Percentiles rank a stretch among this genome's conserved stretches.
Conservation (phyloP, 768 basidiomycete species). For the Xerocomellus chrysenteron region DNA sequence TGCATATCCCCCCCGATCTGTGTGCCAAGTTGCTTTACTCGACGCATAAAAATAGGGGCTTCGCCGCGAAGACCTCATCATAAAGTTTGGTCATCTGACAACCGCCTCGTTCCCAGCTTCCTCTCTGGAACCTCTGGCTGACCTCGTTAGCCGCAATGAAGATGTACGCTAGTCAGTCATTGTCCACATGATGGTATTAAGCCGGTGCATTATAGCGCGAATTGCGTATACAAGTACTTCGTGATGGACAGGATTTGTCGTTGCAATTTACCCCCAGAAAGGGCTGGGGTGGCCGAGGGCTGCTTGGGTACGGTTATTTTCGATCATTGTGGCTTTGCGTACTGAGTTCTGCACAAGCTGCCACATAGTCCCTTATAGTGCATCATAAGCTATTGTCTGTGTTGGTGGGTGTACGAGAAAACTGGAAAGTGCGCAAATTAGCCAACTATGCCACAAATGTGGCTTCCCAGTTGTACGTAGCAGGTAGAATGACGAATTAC, state of each 20-base stretch:
- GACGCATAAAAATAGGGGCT: conserved; percentile 45
- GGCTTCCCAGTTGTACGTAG: not conserved
- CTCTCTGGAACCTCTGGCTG: conserved; percentile 68
- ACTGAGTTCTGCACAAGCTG: conserved; percentile 40
- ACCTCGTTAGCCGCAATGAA: conserved; percentile 74
- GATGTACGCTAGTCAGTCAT: conserved; percentile 50
- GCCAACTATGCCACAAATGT: not conserved
- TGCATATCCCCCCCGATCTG: conserved; percentile 21
- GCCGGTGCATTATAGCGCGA: conserved; percentile 44
- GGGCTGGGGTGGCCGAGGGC: conserved; percentile 87
- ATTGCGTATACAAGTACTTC: conserved; percentile 57
- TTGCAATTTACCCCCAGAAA: conserved; percentile 65
- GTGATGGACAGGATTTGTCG: conserved; percentile 44
- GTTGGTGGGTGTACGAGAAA: not conserved
- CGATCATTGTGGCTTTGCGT: not conserved
- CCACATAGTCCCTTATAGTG: conserved; percentile 56
- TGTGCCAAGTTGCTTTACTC: not conserved
- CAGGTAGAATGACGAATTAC: not conserved
- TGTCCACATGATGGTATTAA: not conserved
- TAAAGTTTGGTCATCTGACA: conserved; percentile 70
- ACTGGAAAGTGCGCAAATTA: not conserved
- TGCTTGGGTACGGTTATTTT: conserved; percentile 63
- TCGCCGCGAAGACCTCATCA: conserved; percentile 68
- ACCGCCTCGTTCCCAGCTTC: conserved; percentile 48
- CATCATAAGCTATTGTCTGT: not conserved